Conservation (phyloP, 306 rosid species). For the Fragaria nilgerrensis region DNA sequence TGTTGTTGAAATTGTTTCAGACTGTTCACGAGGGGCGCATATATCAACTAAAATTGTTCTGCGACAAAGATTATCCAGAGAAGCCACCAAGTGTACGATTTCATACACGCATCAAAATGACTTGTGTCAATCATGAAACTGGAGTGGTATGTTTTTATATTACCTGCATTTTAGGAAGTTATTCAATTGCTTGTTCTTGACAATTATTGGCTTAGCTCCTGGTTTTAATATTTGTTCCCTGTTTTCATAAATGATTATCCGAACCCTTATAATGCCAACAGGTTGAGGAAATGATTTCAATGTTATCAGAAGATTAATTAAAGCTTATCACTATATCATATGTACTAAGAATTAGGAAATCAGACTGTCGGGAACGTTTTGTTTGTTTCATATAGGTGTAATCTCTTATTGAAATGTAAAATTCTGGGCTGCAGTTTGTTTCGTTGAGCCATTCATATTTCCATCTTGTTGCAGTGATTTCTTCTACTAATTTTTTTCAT, state of each 20-base stretch:
- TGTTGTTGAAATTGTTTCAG: constrained; percentile 33
- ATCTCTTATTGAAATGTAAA: neutral
- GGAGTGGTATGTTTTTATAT: constrained; percentile 67
- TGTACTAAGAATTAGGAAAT: neutral
- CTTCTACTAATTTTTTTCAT: neutral
- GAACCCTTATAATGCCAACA: neutral
- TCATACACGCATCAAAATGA: constrained; percentile 94
- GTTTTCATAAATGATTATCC: neutral
- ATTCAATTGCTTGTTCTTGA: neutral
- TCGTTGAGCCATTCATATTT: neutral
- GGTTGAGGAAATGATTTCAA: neutral
- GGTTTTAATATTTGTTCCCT: neutral
- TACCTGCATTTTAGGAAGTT: neutral
- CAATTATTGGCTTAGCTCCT: neutral
- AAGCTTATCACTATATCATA: neutral
- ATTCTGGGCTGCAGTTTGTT: neutral
- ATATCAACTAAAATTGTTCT: constrained; percentile 94
- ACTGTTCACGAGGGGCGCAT: constrained; percentile 98
- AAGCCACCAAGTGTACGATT: constrained; percentile 97
- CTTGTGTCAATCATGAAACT: constrained; percentile 95
- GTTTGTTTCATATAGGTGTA: neutral
- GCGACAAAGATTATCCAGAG: constrained; percentile 99
- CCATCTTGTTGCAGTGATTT: neutral
- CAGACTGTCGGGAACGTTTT: neutral
- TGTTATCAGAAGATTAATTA: neutral